Percentiles rank a stretch among this genome's conserved stretches.
These are phyloP conservation scores for Blastocystis sp. DNA, from an alignment of 352 stramenopile genomes.

Conservation along the genomic window DNA sequence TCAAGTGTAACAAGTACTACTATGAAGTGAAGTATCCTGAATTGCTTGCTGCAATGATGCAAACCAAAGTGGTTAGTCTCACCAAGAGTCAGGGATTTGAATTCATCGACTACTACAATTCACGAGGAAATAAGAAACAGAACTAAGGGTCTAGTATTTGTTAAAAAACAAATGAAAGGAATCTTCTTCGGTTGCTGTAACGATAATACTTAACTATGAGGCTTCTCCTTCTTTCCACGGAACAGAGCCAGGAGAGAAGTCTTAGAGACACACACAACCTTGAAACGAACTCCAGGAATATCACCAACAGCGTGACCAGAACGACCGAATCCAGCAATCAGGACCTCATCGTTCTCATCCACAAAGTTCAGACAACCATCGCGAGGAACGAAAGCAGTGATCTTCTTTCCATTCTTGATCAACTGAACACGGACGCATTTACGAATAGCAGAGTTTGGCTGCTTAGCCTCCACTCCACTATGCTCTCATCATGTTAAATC, in stretches of 20 bases:
- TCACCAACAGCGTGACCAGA: conserved; percentile 98
- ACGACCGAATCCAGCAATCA: conserved; percentile 99
- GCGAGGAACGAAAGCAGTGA: conserved; percentile 98
- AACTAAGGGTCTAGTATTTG: conserved; percentile 7
- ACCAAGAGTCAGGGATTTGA: not conserved
- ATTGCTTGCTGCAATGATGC: conserved; percentile 9
- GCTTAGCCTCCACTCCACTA: conserved; percentile 99
- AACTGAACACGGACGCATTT: conserved; percentile 99
- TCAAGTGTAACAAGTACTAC: not conserved
- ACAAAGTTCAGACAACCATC: conserved; percentile 99
- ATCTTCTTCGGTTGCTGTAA: conserved; percentile 32
- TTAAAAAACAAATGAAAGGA: conserved; percentile 26
- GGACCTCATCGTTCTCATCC: conserved; percentile 90
- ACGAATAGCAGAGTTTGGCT: conserved; percentile 99
- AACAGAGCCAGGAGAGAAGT: conserved; percentile 92
- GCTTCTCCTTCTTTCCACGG: conserved; percentile 99
- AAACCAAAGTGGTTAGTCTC: not conserved
- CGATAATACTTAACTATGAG: conserved; percentile 82
- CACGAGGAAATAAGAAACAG: not conserved
- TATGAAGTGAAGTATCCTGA: conserved; percentile 26
- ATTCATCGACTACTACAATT: conserved; percentile 21
- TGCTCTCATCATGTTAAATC: not conserved
- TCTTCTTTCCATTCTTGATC: conserved; percentile 99
- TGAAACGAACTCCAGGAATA: conserved; percentile 99
- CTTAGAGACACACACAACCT: conserved; percentile 77